These are phyloP conservation scores for Clavispora phyllophila DNA, from an alignment of 805 yeast genomes.

Conservation along the genomic window DNA sequence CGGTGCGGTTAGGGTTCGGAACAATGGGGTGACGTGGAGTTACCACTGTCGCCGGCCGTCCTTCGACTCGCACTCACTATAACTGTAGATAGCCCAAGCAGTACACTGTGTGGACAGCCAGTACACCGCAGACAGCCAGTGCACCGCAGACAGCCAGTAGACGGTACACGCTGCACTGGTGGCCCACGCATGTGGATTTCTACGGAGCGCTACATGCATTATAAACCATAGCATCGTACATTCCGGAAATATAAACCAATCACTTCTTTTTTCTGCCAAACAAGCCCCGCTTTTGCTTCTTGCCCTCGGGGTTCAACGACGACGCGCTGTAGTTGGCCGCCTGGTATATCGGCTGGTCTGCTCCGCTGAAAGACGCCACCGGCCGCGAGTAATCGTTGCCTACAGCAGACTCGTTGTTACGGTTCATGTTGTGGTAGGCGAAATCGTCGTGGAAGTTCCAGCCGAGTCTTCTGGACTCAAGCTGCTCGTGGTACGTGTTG, in stretches of 20 bases:
- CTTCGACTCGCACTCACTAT: too few relatives aligned
- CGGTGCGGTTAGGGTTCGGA: too few relatives aligned
- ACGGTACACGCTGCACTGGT: too few relatives aligned
- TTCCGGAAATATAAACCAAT: not conserved
- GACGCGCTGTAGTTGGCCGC: conserved; percentile 59
- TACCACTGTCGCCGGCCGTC: too few relatives aligned
- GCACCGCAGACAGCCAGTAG: too few relatives aligned
- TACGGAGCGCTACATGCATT: too few relatives aligned
- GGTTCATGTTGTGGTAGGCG: conserved; percentile 43
- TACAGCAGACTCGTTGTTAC: conserved; percentile 30
- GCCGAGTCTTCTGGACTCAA: conserved; percentile 75
- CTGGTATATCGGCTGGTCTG: conserved; percentile 42
- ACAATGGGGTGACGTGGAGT: too few relatives aligned
- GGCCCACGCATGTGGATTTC: too few relatives aligned
- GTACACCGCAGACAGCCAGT: too few relatives aligned
- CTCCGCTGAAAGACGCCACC: conserved; percentile 33
- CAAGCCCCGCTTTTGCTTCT: conserved; percentile 75
- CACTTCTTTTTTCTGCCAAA: conserved; percentile 57
- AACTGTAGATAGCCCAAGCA: too few relatives aligned
- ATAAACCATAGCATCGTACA: not conserved
- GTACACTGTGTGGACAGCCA: too few relatives aligned
- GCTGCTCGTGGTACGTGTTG: conserved; percentile 65
- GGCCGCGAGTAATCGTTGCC: conserved; percentile 26
- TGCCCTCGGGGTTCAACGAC: conserved; percentile 37
- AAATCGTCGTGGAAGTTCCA: conserved; percentile 84